These are phyloP conservation scores for Cutaneotrichosporon spelunceum DNA, from an alignment of 1,284 basidiomycete species.

Conservation along the genomic window DNA sequence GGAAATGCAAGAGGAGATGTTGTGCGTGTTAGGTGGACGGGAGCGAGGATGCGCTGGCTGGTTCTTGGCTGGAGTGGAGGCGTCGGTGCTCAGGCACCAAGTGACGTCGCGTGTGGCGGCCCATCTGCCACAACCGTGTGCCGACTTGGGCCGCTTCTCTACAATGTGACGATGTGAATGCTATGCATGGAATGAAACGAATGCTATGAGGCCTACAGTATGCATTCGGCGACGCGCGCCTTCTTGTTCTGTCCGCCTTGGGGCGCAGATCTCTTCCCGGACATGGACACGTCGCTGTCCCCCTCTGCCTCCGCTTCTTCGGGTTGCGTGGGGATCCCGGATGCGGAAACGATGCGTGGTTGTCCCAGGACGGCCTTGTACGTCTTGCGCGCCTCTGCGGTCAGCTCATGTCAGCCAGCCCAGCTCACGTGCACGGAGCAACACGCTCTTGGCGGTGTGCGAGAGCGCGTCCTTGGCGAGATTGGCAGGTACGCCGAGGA, in stretches of 20 bases:
- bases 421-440: conserved; percentile 49
- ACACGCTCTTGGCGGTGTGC: conserved; percentile 39
- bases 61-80: neutral
- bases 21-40: neutral
- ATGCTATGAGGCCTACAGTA: neutral
- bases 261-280: conserved; percentile 8
- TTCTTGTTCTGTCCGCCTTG: conserved; percentile 17
- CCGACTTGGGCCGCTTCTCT: neutral
- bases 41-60: neutral
- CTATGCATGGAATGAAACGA: conserved; percentile 11
- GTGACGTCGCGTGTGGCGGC: conserved; percentile 8
- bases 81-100: neutral
- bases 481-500: conserved; percentile 51
- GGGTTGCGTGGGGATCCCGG: neutral
- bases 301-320: neutral
- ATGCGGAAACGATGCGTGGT: conserved; percentile 36
- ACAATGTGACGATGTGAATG: conserved; percentile 1
- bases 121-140: neutral
- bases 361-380: conserved; percentile 47
- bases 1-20: neutral
- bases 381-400: conserved; percentile 43
- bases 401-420: neutral
- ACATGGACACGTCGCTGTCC: neutral
- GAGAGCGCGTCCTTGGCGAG: conserved; percentile 48
- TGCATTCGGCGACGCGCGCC: conserved; percentile 15